Conservation (phyloP, 129 eudicot species). For the Saposhnikovia divaricata region DNA sequence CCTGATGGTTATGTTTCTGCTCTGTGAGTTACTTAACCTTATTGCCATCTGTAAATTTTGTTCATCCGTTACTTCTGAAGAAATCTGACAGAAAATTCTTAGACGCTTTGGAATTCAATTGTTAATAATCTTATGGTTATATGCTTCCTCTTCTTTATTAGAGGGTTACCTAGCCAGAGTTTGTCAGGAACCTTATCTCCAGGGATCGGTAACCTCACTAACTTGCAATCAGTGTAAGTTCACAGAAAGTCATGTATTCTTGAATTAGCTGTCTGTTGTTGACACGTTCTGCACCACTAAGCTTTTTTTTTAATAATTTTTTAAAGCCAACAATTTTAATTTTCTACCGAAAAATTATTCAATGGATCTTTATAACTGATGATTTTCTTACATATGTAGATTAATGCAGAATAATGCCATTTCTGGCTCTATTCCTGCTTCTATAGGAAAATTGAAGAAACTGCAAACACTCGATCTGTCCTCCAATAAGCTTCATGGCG, state of each 20-base stretch:
- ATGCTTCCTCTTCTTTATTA: constrained; percentile 16
- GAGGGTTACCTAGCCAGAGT: constrained; percentile 81
- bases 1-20: constrained; percentile 75
- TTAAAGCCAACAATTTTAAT: neutral
- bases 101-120: no score
- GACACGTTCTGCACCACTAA: neutral
- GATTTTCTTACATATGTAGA: constrained; percentile 28
- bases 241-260: neutral
- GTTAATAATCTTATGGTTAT: neutral
- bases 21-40: constrained; percentile 47
- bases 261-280: neutral
- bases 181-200: constrained; percentile 78
- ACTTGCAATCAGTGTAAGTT: constrained; percentile 78
- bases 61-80: neutral
- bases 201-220: constrained; percentile 75
- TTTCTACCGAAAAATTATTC: neutral
- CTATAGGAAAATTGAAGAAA: constrained; percentile 68
- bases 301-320: neutral
- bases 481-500: constrained; percentile 63
- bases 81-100: neutral
- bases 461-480: constrained; percentile 93
- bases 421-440: constrained; percentile 60
- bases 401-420: constrained; percentile 80
- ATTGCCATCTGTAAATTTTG: constrained; percentile 2
- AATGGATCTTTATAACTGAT: neutral